A percentile compares a stretch with the other conserved stretches of the same genome.
Conservation (phyloP, 2,329 filamentous ascomycete species). For the Apiospora sp. region DNA sequence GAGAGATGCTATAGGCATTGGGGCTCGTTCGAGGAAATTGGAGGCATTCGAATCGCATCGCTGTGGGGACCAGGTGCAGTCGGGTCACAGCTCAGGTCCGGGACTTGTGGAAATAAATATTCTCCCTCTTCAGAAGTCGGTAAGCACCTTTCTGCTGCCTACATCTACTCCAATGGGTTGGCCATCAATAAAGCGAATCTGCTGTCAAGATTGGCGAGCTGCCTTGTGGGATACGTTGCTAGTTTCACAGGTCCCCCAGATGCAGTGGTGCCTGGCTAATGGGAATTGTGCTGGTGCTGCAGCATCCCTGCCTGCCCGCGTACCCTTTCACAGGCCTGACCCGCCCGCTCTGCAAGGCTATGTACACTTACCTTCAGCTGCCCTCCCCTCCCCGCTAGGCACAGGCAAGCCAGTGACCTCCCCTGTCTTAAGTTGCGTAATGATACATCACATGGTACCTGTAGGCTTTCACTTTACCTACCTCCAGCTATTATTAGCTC, state of each 20-base stretch:
- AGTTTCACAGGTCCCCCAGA: constrained; percentile 23
- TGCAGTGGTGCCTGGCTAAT: constrained; percentile 13
- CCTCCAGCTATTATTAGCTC: not conserved
- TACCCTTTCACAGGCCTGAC: not conserved
- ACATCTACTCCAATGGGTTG: not conserved
- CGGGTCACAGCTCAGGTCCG: not conserved
- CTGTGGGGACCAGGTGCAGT: constrained; percentile 25
- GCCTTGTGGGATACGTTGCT: constrained; percentile 18
- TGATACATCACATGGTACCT: not conserved
- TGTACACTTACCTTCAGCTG: not conserved
- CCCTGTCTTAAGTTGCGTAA: not conserved
- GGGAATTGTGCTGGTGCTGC: not conserved
- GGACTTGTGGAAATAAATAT: not conserved
- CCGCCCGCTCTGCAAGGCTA: constrained; percentile 12
- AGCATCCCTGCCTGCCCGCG: not conserved
- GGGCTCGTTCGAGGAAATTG: constrained; percentile 1
- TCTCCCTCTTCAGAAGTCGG: not conserved
- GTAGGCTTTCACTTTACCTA: not conserved
- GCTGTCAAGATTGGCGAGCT: not conserved
- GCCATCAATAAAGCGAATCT: constrained; percentile 2
- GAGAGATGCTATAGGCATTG: constrained; percentile 27
- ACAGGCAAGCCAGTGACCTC: not conserved
- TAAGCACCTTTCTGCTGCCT: constrained; percentile 2
- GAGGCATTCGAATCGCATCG: constrained; percentile 24
- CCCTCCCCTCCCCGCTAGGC: not conserved